phyloP scores from a whole-genome alignment of 2,329 filamentous ascomycete species.

The Domatiomyces globalis region DNA sequence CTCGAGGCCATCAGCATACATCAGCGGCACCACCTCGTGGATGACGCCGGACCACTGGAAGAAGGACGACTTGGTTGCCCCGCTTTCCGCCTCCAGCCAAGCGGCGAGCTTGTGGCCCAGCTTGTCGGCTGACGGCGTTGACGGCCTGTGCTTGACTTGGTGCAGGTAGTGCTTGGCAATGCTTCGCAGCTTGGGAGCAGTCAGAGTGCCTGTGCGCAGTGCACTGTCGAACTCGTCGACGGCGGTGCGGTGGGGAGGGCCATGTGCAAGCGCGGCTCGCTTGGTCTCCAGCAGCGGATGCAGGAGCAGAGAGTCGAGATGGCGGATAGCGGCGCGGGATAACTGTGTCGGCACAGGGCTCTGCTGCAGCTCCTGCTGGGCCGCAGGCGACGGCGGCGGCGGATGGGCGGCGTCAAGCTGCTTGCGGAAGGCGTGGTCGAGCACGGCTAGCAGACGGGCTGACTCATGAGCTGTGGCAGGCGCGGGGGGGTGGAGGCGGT shows the following conservation, averaged over 20 bases:
- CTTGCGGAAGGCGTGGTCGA: constrained; percentile 49
- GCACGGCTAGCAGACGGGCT: constrained; percentile 43
- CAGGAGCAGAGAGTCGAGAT: constrained; percentile 13
- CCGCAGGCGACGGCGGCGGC: constrained; percentile 10
- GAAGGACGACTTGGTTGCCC: constrained; percentile 8
- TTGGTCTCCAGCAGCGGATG: constrained; percentile 13
- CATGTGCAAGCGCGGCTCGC: not conserved
- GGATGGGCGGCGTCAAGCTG: constrained; percentile 48
- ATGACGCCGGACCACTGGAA: constrained; percentile 6
- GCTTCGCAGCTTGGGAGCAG: constrained; percentile 7
- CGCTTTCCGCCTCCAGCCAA: constrained; percentile 12
- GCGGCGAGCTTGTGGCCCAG: constrained; percentile 9
- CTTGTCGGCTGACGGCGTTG: constrained; percentile 1
- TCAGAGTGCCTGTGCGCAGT: constrained; percentile 5
- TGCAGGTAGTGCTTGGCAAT: constrained; percentile 7
- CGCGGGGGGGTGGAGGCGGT: constrained; percentile 40
- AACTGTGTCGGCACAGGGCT: constrained; percentile 7
- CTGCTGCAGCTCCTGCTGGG: constrained; percentile 11
- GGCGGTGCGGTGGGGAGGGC: constrained; percentile 4
- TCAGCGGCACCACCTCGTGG: constrained; percentile 5
- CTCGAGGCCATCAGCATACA: constrained; percentile 14
- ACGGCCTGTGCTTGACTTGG: constrained; percentile 6
- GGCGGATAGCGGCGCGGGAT: constrained; percentile 8
- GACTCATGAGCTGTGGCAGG: constrained; percentile 42
- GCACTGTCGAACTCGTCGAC: constrained; percentile 11